Base-by-base conservation (phyloP, 106 monocot genomes). In the Dendrobium nobile region DNA sequence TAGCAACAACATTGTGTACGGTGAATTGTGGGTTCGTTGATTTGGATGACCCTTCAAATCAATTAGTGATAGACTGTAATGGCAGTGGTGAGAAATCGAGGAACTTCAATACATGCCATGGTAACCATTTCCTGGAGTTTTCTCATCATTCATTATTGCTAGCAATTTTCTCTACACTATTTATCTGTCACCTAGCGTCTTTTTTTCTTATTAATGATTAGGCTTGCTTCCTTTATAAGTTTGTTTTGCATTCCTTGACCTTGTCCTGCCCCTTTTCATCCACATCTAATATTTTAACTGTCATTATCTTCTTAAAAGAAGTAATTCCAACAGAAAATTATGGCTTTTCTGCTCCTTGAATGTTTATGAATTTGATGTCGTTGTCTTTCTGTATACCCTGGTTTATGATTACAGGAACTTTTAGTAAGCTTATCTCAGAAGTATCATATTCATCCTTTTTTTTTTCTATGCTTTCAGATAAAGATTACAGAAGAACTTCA, bases 1-100 rank as follows among this genome's bases (percentile, higher is more conserved):
- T 78, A 77, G 90, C 90, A 84, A 84, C 55, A 37, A 48, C 83
- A 43, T 79, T 82, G 27, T 88, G 83, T 80, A 75, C 41, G 20
- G 72, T 55, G 2, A 80, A 64, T 47, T 45, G 70, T 48, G 48
- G n/a, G 22, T 26, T 67, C 48, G 44, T 9, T 41, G 0, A 37
- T 2, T 56, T 73, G 55, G 67, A 13, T 64, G 72, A 86, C 61
- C 22, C 44, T 18, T 20, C 77, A 33, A 47, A 74, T 80, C 80
- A 87, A 58, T 58, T 28, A 75, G 31, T 75, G 58, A 56, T 43
- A 1, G 54, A 85, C 24, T 9, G 78, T 85, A 65, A n/a, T 83
- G 80, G 51, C 40, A 28, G 51, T 76, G 78, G 79, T 65, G 82
- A 80, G 47, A 82, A 80, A 67, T 59, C 41, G 33, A 72, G 16